Evolutionary conservation across 2,329 filamentous ascomycete genomes (phyloP).

Genomic region (Esteya vermicola): DNA sequence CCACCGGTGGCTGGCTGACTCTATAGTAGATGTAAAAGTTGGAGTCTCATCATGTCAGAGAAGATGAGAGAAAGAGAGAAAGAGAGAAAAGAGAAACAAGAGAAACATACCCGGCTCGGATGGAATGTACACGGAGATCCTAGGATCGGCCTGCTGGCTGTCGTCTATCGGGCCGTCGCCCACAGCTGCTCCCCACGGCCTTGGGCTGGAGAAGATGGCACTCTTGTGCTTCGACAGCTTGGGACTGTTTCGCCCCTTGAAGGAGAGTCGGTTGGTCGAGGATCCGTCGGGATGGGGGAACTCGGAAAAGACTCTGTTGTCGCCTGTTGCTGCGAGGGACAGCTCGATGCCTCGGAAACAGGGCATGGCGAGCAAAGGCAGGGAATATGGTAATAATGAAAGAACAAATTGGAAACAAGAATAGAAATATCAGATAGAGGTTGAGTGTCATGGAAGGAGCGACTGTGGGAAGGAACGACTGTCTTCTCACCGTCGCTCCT

Average conservation of each 20-base stretch:
- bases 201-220: constrained; percentile 4
- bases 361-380: constrained; percentile 23
- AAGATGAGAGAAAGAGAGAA: not conserved
- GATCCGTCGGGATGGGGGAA: constrained; percentile 39
- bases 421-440: not conserved
- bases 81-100: not conserved
- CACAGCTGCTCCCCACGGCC: not conserved
- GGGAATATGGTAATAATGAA: not conserved
- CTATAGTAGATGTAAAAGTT: constrained; percentile 39
- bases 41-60: constrained; percentile 21
- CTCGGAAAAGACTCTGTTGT: constrained; percentile 29
- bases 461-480: no score
- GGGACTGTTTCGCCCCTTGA: constrained; percentile 11
- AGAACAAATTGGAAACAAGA: not conserved
- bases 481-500: no score
- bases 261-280: constrained; percentile 25
- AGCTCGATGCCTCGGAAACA: constrained; percentile 33
- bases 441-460: no score
- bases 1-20: constrained; percentile 20
- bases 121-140: constrained; percentile 41
- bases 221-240: not conserved
- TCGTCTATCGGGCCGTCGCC: not conserved
- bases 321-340: constrained; percentile 21
- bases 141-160: constrained; percentile 21
- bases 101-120: constrained; percentile 31